These are phyloP conservation scores for Pseudopyrenochaeta lycopersici DNA, from an alignment of 2,329 filamentous ascomycete species.

Conservation along the genomic window DNA sequence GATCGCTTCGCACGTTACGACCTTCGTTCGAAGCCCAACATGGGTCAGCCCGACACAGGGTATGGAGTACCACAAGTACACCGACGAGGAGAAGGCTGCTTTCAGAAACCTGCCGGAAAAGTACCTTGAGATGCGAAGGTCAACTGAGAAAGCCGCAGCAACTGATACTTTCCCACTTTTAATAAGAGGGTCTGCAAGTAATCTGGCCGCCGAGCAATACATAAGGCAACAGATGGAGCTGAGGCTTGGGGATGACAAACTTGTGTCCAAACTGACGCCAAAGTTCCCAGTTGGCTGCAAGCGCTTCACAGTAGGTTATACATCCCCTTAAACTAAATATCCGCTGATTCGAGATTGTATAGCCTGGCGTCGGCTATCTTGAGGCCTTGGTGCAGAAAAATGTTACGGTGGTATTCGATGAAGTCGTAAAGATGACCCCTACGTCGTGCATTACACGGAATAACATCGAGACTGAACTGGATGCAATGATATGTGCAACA, in stretches of 20 bases:
- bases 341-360: no score
- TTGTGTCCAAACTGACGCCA: no score
- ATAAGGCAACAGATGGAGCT: no score
- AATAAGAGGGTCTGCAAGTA: no score
- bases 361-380: constrained; percentile 43
- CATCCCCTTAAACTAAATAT: no score
- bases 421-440: not conserved
- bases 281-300: constrained; percentile 26
- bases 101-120: constrained; percentile 62
- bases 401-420: constrained; percentile 39
- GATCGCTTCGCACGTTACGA: no score
- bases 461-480: not conserved
- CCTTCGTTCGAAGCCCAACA: constrained; percentile 60
- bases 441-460: not conserved
- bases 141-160: not conserved
- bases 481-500: not conserved
- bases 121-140: constrained; percentile 17
- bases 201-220: no score
- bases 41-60: constrained; percentile 58
- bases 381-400: constrained; percentile 48
- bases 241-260: no score
- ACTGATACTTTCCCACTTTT: not conserved
- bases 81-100: constrained; percentile 53
- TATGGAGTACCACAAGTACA: constrained; percentile 34
- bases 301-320: no score